Conservation (phyloP, 768 basidiomycete species). For the Galerina sulciceps region DNA sequence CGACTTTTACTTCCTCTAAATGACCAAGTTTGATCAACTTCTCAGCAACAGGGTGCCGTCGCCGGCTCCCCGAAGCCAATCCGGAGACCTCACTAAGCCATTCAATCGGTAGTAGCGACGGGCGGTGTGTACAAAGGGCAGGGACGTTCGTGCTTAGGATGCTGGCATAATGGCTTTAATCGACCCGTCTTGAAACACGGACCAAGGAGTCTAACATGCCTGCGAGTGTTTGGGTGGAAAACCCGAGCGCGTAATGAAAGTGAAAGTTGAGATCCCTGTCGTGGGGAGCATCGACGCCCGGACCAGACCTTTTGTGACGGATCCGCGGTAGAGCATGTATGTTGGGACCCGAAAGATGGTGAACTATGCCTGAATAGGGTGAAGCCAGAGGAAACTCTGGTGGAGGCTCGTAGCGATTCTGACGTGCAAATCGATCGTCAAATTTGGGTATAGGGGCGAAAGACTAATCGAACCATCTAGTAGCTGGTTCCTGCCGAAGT, state of each 20-base stretch:
- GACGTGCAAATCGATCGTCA: constrained; percentile 96
- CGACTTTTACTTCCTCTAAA: constrained; percentile 87
- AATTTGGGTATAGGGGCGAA: constrained; percentile 96
- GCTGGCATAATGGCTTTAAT: constrained; percentile 80
- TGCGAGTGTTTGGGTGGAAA: constrained; percentile 32
- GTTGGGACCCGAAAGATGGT: constrained; percentile 91
- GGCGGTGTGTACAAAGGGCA: constrained; percentile 92
- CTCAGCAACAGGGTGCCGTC: constrained; percentile 48
- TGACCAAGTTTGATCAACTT: constrained; percentile 78
- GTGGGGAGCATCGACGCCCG: constrained; percentile 75
- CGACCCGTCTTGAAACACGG: constrained; percentile 85
- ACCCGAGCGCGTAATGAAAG: too few species aligned
- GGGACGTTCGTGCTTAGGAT: constrained; percentile 75
- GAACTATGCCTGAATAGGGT: constrained; percentile 89
- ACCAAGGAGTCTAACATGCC: constrained; percentile 87
- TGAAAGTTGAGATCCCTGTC: constrained; percentile 56
- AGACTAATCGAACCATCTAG: constrained; percentile 95
- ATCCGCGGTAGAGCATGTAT: constrained; percentile 81
- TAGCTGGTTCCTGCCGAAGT: constrained; percentile 93
- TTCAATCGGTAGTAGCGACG: constrained; percentile 92
- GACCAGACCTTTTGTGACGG: constrained; percentile 75
- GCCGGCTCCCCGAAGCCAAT: constrained; percentile 70
- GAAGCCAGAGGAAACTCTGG: constrained; percentile 97
- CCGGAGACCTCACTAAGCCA: constrained; percentile 88
- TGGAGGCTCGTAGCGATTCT: constrained; percentile 95